These are phyloP conservation scores for Hypericum perforatum DNA, from an alignment of 345 rosid species.

Conservation along the genomic window DNA sequence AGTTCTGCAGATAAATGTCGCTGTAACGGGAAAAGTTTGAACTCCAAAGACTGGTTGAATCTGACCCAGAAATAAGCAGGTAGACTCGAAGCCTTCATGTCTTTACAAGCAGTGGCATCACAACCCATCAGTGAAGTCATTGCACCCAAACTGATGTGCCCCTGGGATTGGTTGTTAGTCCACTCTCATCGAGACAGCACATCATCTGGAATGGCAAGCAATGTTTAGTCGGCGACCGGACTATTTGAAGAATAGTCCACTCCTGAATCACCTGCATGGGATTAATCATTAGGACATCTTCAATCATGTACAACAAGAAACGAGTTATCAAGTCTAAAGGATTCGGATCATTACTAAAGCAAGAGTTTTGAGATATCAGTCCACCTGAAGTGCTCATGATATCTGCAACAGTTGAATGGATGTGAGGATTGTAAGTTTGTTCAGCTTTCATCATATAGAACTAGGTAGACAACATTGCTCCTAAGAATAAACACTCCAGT, in stretches of 20 bases:
- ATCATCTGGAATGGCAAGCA: conserved; percentile 17
- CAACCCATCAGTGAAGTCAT: background rate
- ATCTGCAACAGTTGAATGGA: conserved; percentile 28
- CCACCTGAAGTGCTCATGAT: conserved; percentile 25
- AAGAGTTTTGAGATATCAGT: conserved; percentile 35
- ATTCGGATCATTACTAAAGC: conserved; percentile 31
- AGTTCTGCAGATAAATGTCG: no score
- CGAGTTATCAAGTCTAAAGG: background rate
- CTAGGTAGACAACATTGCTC: background rate
- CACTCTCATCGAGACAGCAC: conserved; percentile 14
- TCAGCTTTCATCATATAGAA: background rate
- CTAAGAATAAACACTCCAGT: no score
- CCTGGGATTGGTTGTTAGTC: background rate
- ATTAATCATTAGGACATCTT: conserved; percentile 5
- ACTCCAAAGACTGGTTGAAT: conserved; percentile 10
- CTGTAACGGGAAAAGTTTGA: no score
- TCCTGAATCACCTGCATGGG: conserved; percentile 49
- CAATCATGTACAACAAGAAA: background rate
- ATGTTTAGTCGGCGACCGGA: conserved; percentile 19
- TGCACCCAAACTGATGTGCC: conserved; percentile 10
- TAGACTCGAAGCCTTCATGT: conserved; percentile 12
- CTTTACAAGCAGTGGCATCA: conserved; percentile 2
- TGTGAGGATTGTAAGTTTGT: background rate
- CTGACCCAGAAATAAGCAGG: conserved; percentile 35
- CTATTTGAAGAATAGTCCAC: conserved; percentile 35